Conservation (phyloP, 2,329 filamentous ascomycete species). For the Dendrostoma leiphaemia region DNA sequence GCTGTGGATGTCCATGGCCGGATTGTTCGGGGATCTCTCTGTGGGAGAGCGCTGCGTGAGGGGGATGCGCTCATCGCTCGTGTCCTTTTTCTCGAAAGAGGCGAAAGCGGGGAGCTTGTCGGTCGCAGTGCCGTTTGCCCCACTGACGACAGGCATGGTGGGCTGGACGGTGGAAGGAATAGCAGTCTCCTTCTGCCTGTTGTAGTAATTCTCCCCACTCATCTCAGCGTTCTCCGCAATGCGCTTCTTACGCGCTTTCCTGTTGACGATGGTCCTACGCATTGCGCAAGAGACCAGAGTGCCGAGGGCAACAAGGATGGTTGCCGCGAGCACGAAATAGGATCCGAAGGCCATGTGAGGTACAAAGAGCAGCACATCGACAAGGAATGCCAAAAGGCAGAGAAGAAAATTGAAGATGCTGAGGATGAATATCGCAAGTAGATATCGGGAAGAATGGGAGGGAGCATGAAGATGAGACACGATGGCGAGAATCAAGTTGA, state of each 20-base stretch:
- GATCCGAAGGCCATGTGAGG: slow-evolving; percentile 93
- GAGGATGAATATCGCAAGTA: slow-evolving; percentile 82
- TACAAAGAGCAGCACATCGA: slow-evolving; percentile 92
- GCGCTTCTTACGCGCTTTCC: slow-evolving; percentile 88
- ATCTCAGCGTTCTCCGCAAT: slow-evolving; percentile 95
- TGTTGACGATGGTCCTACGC: slow-evolving; percentile 85
- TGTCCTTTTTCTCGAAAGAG: slow-evolving; percentile 64
- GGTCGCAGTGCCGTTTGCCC: slow-evolving; percentile 44
- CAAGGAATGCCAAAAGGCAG: slow-evolving; percentile 81
- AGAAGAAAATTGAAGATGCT: slow-evolving; percentile 82
- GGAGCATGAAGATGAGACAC: slow-evolving; percentile 84
- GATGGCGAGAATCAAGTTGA: slow-evolving; percentile 78
- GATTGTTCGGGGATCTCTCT: slow-evolving; percentile 50
- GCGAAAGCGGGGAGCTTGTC: slow-evolving; percentile 56
- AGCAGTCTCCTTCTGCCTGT: slow-evolving; percentile 54
- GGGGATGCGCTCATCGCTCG: slow-evolving; percentile 69
- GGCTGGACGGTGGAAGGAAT: slow-evolving; percentile 49
- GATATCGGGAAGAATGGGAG: slow-evolving; percentile 85
- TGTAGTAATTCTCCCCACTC: slow-evolving; percentile 92
- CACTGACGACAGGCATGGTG: slow-evolving; percentile 56
- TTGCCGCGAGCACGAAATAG: slow-evolving; percentile 87
- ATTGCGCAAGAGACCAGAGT: slow-evolving; percentile 90
- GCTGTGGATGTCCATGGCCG: slow-evolving; percentile 36
- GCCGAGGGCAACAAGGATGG: slow-evolving; percentile 78
- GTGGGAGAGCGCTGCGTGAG: slow-evolving; percentile 65